These are phyloP conservation scores for Striga asiatica DNA, from an alignment of 257 asterid species.

Conservation along the genomic window DNA sequence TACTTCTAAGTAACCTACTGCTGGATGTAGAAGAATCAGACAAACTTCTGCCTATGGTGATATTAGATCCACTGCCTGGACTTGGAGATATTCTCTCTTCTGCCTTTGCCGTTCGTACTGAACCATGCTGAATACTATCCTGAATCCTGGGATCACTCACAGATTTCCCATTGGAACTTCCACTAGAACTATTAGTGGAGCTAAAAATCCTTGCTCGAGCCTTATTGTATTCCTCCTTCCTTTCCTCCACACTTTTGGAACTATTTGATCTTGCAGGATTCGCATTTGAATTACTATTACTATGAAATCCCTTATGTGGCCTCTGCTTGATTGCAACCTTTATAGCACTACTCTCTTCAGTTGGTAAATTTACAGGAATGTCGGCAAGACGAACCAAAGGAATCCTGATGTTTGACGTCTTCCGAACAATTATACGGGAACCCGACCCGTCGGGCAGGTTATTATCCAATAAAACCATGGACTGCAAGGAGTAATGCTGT, in stretches of 20 bases:
- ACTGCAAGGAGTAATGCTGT: constrained; percentile 90
- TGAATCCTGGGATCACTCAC: constrained; percentile 56
- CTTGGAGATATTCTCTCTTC: constrained; percentile 43
- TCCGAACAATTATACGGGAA: constrained; percentile 79
- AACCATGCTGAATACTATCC: constrained; percentile 45
- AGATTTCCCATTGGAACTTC: constrained; percentile 39
- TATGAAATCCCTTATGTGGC: constrained; percentile 70
- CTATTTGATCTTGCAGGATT: constrained; percentile 49
- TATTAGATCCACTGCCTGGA: constrained; percentile 37
- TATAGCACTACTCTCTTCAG: constrained; percentile 36
- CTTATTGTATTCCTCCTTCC: constrained; percentile 91
- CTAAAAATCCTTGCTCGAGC: constrained; percentile 97
- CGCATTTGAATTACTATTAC: constrained; percentile 27
- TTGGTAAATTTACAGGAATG: constrained; percentile 51
- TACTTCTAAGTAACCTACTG: constrained; percentile 64
- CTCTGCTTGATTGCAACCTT: constrained; percentile 90
- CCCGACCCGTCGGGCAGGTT: constrained; percentile 86
- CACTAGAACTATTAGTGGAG: constrained; percentile 53
- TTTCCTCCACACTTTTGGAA: constrained; percentile 88
- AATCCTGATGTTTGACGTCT: constrained; percentile 46
- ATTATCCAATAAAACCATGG: constrained; percentile 92
- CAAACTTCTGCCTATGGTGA: constrained; percentile 39
- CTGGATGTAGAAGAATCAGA: constrained; percentile 61
- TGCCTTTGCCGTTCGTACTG: constrained; percentile 32
- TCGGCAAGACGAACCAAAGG: constrained; percentile 74